Evolutionary conservation across 2,329 filamentous ascomycete genomes (phyloP).

Genomic region (Penicillium sp.): DNA sequence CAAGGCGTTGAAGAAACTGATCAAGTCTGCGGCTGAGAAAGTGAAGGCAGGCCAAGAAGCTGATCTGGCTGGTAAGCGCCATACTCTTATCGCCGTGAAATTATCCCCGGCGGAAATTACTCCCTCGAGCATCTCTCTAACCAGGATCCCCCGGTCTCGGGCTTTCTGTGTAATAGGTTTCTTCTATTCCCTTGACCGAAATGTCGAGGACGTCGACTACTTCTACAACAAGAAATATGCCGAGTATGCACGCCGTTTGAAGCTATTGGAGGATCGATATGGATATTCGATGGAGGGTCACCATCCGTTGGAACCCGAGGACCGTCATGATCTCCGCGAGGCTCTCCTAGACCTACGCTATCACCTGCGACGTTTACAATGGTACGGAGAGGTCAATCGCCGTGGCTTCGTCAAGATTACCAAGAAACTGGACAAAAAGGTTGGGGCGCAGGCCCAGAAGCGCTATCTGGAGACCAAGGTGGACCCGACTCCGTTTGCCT

Average conservation of each 20-base stretch:
- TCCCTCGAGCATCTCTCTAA: slow-evolving; percentile 28
- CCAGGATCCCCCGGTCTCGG: slow-evolving; percentile 30
- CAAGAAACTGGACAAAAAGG: slow-evolving; percentile 97
- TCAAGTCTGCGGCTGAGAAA: slow-evolving; percentile 75
- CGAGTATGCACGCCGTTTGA: slow-evolving; percentile 82
- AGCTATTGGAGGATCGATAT: slow-evolving; percentile 86
- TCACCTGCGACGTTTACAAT: slow-evolving; percentile 88
- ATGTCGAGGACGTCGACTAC: slow-evolving; percentile 92
- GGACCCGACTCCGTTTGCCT: slow-evolving; percentile 85
- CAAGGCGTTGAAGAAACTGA: slow-evolving; percentile 81
- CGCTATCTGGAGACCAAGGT: slow-evolving; percentile 90
- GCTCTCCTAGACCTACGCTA: slow-evolving; percentile 86
- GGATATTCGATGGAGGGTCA: slow-evolving; percentile 73
- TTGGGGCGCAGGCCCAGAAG: slow-evolving; percentile 77
- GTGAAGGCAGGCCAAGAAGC: slow-evolving; percentile 74
- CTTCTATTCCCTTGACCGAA: slow-evolving; percentile 94
- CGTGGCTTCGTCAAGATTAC: slow-evolving; percentile 97
- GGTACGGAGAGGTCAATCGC: slow-evolving; percentile 97
- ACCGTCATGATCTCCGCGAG: slow-evolving; percentile 88
- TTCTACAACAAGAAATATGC: slow-evolving; percentile 97
- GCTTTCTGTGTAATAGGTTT: slow-evolving; percentile 68
- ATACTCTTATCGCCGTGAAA: slow-evolving; percentile 19
- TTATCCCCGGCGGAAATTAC: not conserved
- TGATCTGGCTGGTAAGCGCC: slow-evolving; percentile 84
- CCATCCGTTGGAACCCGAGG: slow-evolving; percentile 80